Base-by-base conservation (phyloP, 2,329 filamentous ascomycete genomes). In the Domatiomyces globalis region DNA sequence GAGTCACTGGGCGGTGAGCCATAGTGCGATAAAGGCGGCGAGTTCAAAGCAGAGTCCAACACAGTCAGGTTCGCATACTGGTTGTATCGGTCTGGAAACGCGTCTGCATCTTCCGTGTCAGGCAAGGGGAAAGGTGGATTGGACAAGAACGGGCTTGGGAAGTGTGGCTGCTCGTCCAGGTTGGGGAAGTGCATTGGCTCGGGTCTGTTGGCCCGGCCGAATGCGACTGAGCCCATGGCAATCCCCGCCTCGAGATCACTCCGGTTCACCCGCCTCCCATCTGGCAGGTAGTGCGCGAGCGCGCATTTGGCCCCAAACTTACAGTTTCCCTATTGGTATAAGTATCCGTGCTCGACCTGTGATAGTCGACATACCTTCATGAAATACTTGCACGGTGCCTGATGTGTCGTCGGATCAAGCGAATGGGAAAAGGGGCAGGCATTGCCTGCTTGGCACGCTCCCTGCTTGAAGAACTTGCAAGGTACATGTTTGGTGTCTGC, bases 381-480 rank as follows among this genome's bases (percentile, higher is more conserved):
- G 68, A 96, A 98, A 72, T 96, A 98, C 71, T 96, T 98, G 82
- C 92, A 98, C 10, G 80, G 80, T 58, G 94, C 81, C 56, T 85
- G 89, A 67, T 95, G 87, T 49, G 85, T 79, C 43, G 88, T 80
- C 27, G 82, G 78, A 65, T 92, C 86, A 58, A 92, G 81, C 58
- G 94, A 90, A 71, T 98, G 92, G 62, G 88, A 87, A 71, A 96
- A 98, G 43, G 92, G 92, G 72, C 92, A 98, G 59, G 89, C 87
- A 67, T 85, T 86, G 61, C 92, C 92, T 52, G 92, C 92, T 76
- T 96, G 90, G 69, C 92, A 98, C 63, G 87, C 83, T 67, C 90
- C 89, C 73, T 95, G 87, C 50, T 88, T 83, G 71, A 92, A 98
- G 84, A 98, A 98, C 76, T 96, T 96, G 84, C 92, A 98, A 42